Percentiles rank a stretch among this genome's conserved stretches.
phyloP scores from a whole-genome alignment of 164 flowering plant genomes.

The Protea cynaroides region DNA sequence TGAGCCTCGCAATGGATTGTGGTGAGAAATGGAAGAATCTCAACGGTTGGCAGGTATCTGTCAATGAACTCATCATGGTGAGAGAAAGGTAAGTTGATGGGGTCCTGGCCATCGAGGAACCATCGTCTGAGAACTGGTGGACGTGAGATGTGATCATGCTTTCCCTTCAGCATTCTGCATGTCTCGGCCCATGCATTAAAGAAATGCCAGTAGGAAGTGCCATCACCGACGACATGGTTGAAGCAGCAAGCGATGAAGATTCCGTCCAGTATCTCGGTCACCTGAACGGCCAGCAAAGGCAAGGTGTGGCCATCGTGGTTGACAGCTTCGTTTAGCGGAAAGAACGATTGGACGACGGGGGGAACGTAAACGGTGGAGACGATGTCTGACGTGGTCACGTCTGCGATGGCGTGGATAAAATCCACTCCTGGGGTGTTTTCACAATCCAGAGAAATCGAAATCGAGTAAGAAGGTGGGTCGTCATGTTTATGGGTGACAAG shows the following conservation, averaged over 20 bases:
- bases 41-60: too few relatives aligned
- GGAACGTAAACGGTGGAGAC: conserved; percentile 43
- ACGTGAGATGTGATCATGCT: too few relatives aligned
- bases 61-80: too few relatives aligned
- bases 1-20: too few relatives aligned
- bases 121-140: too few relatives aligned
- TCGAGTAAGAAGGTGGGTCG: conserved; percentile 16
- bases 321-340: conserved; percentile 35
- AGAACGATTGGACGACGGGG: conserved; percentile 35
- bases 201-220: conserved; percentile 54
- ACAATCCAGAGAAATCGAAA: conserved; percentile 35
- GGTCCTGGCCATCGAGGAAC: too few relatives aligned
- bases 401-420: conserved; percentile 36
- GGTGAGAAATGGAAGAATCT: too few relatives aligned
- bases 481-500: conserved; percentile 22
- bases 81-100: too few relatives aligned
- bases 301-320: conserved; percentile 45
- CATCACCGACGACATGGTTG: conserved; percentile 44
- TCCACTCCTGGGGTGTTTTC: conserved; percentile 45
- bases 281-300: conserved; percentile 46
- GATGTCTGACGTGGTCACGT: conserved; percentile 28
- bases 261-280: conserved; percentile 51
- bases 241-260: conserved; percentile 49
- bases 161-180: conserved; percentile 5
- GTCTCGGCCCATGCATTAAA: conserved; percentile 43